Base-by-base conservation (phyloP, 148 eudicot species). In the Persicaria tinctoria region DNA sequence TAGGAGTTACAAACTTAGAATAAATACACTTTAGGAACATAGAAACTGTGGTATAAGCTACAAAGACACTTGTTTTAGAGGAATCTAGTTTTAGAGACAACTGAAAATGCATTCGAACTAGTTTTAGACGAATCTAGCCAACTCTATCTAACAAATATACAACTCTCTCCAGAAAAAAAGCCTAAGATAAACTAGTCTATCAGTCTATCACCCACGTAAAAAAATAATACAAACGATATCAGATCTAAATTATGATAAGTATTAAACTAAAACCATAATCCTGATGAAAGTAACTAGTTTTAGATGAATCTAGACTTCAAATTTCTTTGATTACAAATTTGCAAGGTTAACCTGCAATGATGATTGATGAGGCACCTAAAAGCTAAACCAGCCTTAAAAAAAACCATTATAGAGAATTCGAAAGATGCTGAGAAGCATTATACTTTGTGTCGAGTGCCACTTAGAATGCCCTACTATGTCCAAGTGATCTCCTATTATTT, bases 291-390 rank as follows among this genome's bases (percentile, higher is more conserved):
- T 63, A 63, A 63, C 32, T 27, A 27, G 66, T 23, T 23, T 59
- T n/a, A n/a, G 64, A 18, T 20, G 10, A n/a, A 27, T 27, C 32
- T 27, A 59, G 64, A 59, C 38, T 8, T 59, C 8, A 27, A 27
- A 27, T 0, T 27, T 27, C 32, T 27, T 27, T 27, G 32, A n/a
- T 3, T 59, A 59, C 64, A 59, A 20, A 59, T 8, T 20, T 3
- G 9, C 64, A 59, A 59, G 41, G 32, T 7, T 59, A 59, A 38
- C 64, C 64, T 59, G 64, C 64, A 59, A 59, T n/a, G n/a, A n/a
- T n/a, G n/a, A n/a, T n/a, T 18, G 23, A 4, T 59, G 64, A 59
- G 64, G 38, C 64, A 0, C 64, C 10, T 20, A 59, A 18, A 8
- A 59, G 64, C 64, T 1, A 59, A 17, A 18, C 18, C 23, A 59